Base-by-base conservation (phyloP, 2,329 filamentous ascomycete genomes). In the Calonectria leucothoes region DNA sequence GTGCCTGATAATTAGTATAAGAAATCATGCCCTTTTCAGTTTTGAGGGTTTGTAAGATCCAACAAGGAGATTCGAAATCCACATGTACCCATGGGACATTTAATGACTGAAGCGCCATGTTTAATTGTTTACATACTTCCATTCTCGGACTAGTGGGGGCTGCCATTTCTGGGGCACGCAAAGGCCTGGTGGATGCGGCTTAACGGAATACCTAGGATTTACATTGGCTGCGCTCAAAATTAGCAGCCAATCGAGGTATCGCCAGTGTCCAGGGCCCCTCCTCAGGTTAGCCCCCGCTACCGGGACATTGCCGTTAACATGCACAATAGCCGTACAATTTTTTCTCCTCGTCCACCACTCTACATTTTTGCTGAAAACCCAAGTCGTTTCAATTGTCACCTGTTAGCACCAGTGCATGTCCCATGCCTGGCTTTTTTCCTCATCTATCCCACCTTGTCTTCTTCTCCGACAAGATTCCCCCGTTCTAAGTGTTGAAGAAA, bases 91-190 rank as follows among this genome's bases (percentile, higher is more conserved):
- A 45, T 29, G 7, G 25, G 27, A 20, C 25, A 48, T 45, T 48
- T 64, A 64, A 42, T 64, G 31, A 42, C 39, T 25, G 7, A n/a
- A 57, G 71, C 64, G 37, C 61, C 52, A 51, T 68, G 69, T 66
- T 35, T 31, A 48, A 33, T 31, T 83, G 77, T 83, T 83, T 82
- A 83, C 81, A 80, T 82, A 78, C 67, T 74, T 78, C 82, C 76
- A 15, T n/a, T 78, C 76, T 73, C 29, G 77, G 80, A 59, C 70
- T 83, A 83, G 82, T 59, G 66, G 42, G 20, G 29, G 49, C 59
- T 61, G 48, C 35, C 48, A 51, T 71, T 59, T 72, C 70, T 71
- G 69, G 72, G 64, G 64, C 31, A 37, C 69, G 66, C 71, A 29
- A 7, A 27, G 72, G 66, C 65, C 73, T 72, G 71, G 76, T 67